Evolutionary conservation across 139 green algal species (phyloP).

Genomic region (Yamagishiella unicocca): DNA sequence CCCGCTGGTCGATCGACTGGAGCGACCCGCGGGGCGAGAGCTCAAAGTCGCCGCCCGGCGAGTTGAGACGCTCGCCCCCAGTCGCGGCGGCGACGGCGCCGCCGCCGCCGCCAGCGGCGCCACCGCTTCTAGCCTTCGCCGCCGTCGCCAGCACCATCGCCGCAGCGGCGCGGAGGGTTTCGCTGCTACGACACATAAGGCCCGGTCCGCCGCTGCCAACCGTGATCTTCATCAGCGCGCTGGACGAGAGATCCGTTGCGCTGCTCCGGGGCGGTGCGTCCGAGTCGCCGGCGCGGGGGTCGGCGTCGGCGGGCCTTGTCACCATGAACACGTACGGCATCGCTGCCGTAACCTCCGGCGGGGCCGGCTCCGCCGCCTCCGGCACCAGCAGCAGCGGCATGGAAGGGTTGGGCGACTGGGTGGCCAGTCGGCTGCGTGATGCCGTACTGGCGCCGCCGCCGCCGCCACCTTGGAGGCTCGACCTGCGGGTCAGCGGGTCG

Average conservation of each 20-base stretch:
- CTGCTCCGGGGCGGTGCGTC: neutral
- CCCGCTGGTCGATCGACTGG: neutral
- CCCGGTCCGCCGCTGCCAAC: too few species aligned
- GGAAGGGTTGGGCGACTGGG: neutral
- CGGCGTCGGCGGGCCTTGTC: neutral
- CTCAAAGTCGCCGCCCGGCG: neutral
- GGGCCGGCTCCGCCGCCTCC: neutral
- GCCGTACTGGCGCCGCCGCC: neutral
- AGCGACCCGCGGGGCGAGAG: neutral
- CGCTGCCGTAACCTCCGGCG: neutral
- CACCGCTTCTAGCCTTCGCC: too few species aligned
- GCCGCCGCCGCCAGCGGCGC: neutral
- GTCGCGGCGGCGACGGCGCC: neutral
- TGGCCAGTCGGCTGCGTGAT: conserved; percentile 10
- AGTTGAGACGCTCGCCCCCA: neutral
- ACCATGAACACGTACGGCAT: neutral
- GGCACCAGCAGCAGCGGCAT: neutral
- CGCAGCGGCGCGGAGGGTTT: neutral
- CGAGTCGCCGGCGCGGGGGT: neutral
- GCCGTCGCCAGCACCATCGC: neutral
- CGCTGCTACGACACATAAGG: too few species aligned
- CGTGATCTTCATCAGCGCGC: neutral
- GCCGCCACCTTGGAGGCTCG: neutral
- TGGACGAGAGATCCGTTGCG: neutral
- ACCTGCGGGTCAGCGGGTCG: neutral